Evolutionary conservation across 495 filamentous ascomycete species (phyloP).

Genomic region (Penicillium riverlandense): DNA sequence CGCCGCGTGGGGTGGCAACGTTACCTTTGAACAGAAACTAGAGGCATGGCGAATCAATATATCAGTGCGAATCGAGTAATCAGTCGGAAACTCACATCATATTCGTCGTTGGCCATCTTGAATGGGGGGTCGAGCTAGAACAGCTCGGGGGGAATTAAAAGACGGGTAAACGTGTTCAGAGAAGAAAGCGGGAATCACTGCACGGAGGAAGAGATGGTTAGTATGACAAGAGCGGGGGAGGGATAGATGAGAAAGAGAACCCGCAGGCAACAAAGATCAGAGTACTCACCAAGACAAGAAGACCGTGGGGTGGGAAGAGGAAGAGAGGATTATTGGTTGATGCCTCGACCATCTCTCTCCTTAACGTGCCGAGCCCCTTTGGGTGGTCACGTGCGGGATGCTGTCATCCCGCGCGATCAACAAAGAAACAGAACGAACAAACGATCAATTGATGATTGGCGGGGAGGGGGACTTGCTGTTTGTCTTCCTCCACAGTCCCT

Average conservation of each 20-base stretch:
- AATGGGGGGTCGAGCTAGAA: slow-evolving; percentile 2
- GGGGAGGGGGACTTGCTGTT: no score
- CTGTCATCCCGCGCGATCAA: no score
- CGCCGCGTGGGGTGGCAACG: slow-evolving; percentile 23
- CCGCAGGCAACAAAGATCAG: slow-evolving; percentile 4
- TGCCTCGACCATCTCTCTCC: no score
- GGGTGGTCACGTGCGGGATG: no score
- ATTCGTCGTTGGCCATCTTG: slow-evolving; percentile 98
- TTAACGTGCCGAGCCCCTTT: no score
- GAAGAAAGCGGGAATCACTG: slow-evolving; percentile 6
- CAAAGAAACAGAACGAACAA: no score
- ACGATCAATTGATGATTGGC: no score
- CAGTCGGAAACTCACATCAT: slow-evolving; percentile 71
- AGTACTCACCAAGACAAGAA: slow-evolving; percentile 9
- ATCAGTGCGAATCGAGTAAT: slow-evolving; percentile 3
- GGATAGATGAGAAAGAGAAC: neutral
- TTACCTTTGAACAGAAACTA: slow-evolving; percentile 99
- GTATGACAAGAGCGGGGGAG: neutral
- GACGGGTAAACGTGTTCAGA: slow-evolving; percentile 14
- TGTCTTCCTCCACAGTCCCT: no score
- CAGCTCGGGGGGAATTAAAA: slow-evolving; percentile 9
- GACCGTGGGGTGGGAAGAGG: no score
- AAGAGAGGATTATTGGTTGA: no score
- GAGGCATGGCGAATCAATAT: slow-evolving; percentile 13
- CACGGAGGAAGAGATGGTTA: neutral